Evolutionary conservation across 2,329 filamentous ascomycete species (phyloP), one percentile per base, ranked within the genome.

Genomic region (Hypomyces rosellus): DNA sequence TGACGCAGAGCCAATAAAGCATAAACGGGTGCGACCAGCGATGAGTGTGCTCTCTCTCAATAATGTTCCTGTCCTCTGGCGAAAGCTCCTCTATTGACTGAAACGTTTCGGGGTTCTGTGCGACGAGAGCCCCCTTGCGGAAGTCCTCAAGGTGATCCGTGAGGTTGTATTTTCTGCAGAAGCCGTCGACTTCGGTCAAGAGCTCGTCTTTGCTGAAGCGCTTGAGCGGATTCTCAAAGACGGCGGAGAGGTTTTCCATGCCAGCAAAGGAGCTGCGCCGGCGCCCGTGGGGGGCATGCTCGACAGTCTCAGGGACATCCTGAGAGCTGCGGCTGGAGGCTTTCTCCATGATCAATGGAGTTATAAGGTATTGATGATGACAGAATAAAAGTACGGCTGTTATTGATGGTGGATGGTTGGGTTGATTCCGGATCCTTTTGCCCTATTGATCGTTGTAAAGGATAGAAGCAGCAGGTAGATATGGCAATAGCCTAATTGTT

Each of bases 1-100:
- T 69, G 2, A 69, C 64, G 51, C 84, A 80, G 0, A 77, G 62
- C 48, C 65, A 66, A 57, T 65, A 65, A 9, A 69, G 59, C 62
- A 65, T 69, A 55, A 59, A 67, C 0, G 79, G 74, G 2, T 76
- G 75, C 54, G 72, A 70, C 74, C 80, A 84, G 51, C 79, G 80
- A 64, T 84, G 78, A 72, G 82, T 54, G 70, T 79, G 56, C 73
- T 81, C 57, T 63, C 70, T 63, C 8, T 55, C 49, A 2, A 65
- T 60, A 1, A 63, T 59, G 0, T 39, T 30, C 41, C 80, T 71
- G 37, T 71, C 69, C 1, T 61, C 57, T 0, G 63, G 62, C 2
- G 54, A 47, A 1, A 72, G 58, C 13, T 64, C 60, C 0, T 62
- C 41, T 11, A 67, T 46, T 2, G 48, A 51, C 36, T 61, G 55